Conservation (phyloP, 1,139 yeast genomes). For the Scheffersomyces stambukii region DNA sequence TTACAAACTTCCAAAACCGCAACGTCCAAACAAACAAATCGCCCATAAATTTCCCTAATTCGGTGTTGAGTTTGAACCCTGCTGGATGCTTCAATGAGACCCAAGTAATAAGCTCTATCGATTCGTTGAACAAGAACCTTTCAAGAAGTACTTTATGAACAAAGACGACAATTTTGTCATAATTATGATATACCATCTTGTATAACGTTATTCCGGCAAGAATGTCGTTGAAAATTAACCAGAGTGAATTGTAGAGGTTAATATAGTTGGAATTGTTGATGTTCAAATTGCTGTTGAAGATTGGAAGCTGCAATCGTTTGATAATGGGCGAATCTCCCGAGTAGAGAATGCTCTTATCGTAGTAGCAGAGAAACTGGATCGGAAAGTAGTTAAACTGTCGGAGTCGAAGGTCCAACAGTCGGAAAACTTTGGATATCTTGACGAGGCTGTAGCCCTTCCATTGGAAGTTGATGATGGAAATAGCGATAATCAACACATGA, state of each 20-base stretch:
- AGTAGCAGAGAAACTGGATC: slow-evolving; percentile 62
- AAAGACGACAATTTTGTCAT: slow-evolving; percentile 25
- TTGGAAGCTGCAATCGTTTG: slow-evolving; percentile 29
- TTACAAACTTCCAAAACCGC: slow-evolving; percentile 48
- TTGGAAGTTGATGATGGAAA: slow-evolving; percentile 22
- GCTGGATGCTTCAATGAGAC: slow-evolving; percentile 82
- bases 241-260: slow-evolving; percentile 78
- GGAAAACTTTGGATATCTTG: slow-evolving; percentile 58
- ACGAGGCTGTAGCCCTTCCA: slow-evolving; percentile 18
- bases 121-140: slow-evolving; percentile 24
- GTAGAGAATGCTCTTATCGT: slow-evolving; percentile 29
- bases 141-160: slow-evolving; percentile 36
- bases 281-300: slow-evolving; percentile 35
- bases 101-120: slow-evolving; percentile 59
- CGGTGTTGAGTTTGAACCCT: slow-evolving; percentile 87
- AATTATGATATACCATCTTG: slow-evolving; percentile 44
- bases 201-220: slow-evolving; percentile 67
- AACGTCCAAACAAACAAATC: slow-evolving; percentile 85
- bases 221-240: slow-evolving; percentile 83
- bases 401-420: slow-evolving; percentile 74
- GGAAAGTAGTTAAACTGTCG: slow-evolving; percentile 82
- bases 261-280: slow-evolving; percentile 71
- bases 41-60: slow-evolving; percentile 80
- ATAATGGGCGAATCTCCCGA: slow-evolving; percentile 18
- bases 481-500: slow-evolving; percentile 16